Base-by-base conservation (phyloP, 257 asterid species). In the Forsythia suspensa region DNA sequence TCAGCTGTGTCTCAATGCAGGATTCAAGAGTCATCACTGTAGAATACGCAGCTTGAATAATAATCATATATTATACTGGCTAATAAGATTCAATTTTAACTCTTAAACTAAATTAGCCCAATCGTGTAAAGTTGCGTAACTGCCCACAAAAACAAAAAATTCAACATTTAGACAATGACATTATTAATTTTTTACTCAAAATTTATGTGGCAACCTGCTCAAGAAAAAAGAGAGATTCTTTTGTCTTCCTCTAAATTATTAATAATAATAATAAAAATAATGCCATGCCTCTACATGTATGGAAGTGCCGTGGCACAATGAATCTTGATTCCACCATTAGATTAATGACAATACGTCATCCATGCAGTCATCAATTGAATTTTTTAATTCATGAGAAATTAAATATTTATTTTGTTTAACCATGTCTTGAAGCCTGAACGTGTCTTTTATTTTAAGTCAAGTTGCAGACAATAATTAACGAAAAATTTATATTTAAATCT, bases 171-270 rank as follows among this genome's bases (percentile, higher is more conserved):
- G 78, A 79, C 81, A 73, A 65, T 40, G 73, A 80, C 66, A 77
- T 67, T 76, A 69, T 52, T 44, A 72, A 9, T 68, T 55, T 36
- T 78, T 80, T 78, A 80, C 15, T 36, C 10, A 21, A 71, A n/a
- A 80, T 7, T 42, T 82, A 77, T 81, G 89, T 79, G 89, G 89
- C 85, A 57, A 86, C 84, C 57, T 79, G 87, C 79, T 78, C 73
- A 70, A 73, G 86, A 39, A 74, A 86, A 79, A 37, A 38, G 40
- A 21, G 48, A 29, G 38, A 1, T 18, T 74, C 52, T 44, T 24
- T 18, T 44, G 24, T 46, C 4, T 29, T 36, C 16, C 3, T 20
- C 40, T 21, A 42, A 73, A 41, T 46, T 52, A 52, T 20, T 41
- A 4, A 2, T 41, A 29, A 29, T 29, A 29, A 24, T 24, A 24